phyloP scores from a whole-genome alignment of 106 monocot genomes.

The Dendrobium chrysotoxum region DNA sequence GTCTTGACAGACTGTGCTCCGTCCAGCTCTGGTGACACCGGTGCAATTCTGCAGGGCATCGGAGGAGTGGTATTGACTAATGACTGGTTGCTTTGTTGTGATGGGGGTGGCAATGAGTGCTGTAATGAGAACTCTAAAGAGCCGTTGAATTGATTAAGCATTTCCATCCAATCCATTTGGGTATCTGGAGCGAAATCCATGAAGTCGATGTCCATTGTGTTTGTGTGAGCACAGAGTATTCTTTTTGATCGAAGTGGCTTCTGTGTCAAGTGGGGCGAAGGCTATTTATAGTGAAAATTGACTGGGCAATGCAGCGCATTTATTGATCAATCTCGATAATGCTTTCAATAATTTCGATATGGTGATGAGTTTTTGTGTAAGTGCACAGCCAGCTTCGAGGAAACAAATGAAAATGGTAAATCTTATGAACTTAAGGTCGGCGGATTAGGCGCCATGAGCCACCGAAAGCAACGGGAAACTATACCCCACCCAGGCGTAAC shows the following conservation, averaged over 20 bases:
- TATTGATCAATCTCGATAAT: too few relatives aligned
- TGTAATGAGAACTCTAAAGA: not conserved
- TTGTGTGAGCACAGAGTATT: not conserved
- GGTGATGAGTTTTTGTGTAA: too few relatives aligned
- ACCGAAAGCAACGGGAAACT: too few relatives aligned
- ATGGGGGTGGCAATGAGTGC: not conserved
- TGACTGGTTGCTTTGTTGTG: not conserved
- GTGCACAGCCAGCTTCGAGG: too few relatives aligned
- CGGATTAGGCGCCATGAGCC: too few relatives aligned
- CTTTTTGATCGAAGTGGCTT: not conserved
- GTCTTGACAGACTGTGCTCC: not conserved
- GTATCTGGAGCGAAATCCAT: not conserved
- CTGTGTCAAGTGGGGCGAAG: not conserved
- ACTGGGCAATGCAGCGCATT: too few relatives aligned
- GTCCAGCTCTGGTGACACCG: not conserved
- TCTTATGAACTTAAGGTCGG: too few relatives aligned
- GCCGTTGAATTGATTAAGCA: not conserved
- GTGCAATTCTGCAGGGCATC: too few relatives aligned
- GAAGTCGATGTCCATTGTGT: slow-evolving; percentile 1
- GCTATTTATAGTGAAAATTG: not conserved
- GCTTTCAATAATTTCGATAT: too few relatives aligned
- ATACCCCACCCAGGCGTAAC: too few relatives aligned
- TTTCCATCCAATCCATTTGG: slow-evolving; percentile 2
- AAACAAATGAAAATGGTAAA: too few relatives aligned
- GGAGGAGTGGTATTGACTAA: not conserved